These are phyloP conservation scores for Malania oleifera DNA, from an alignment of 164 flowering plant species.

Conservation along the genomic window DNA sequence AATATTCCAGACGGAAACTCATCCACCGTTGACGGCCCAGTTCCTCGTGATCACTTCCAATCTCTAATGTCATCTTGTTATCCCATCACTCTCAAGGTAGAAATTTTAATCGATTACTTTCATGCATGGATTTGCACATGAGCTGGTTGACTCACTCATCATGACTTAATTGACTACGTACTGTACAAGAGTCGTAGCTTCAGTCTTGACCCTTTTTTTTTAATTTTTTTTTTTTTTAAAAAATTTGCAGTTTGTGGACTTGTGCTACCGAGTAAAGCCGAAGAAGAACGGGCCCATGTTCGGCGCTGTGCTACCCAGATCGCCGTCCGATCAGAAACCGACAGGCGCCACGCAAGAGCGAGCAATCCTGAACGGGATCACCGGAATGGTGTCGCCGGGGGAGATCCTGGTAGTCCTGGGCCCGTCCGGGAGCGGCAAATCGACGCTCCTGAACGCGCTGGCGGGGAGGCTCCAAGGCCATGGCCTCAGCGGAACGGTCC, in stretches of 20 bases:
- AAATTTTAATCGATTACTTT: not conserved
- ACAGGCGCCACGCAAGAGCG: slow-evolving; percentile 27
- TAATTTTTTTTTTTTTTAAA: not conserved
- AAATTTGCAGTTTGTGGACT: slow-evolving; percentile 57
- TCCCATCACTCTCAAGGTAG: slow-evolving; percentile 39
- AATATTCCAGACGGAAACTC: no score
- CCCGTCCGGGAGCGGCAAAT: slow-evolving; percentile 93
- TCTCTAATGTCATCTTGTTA: slow-evolving; percentile 22
- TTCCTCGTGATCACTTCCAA: slow-evolving; percentile 18
- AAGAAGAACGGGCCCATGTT: slow-evolving; percentile 22
- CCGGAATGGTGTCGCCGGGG: slow-evolving; percentile 78
- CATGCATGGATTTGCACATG: not conserved
- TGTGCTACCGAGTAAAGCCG: slow-evolving; percentile 47
- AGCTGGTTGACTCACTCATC: not conserved
- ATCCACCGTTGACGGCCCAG: slow-evolving; percentile 11
- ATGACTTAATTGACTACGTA: not conserved
- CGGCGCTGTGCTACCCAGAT: not conserved
- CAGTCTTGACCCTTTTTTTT: not conserved
- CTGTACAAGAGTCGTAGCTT: not conserved
- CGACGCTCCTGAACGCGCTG: slow-evolving; percentile 71
- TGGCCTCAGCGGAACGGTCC: slow-evolving; percentile 52
- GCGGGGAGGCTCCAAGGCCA: slow-evolving; percentile 58
- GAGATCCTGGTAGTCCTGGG: slow-evolving; percentile 82
- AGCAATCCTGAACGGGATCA: slow-evolving; percentile 49
- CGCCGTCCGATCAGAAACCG: slow-evolving; percentile 10